A percentile compares a stretch with the other conserved stretches of the same genome.
phyloP scores from a whole-genome alignment of 106 monocot genomes.

The Dioscorea alata region DNA sequence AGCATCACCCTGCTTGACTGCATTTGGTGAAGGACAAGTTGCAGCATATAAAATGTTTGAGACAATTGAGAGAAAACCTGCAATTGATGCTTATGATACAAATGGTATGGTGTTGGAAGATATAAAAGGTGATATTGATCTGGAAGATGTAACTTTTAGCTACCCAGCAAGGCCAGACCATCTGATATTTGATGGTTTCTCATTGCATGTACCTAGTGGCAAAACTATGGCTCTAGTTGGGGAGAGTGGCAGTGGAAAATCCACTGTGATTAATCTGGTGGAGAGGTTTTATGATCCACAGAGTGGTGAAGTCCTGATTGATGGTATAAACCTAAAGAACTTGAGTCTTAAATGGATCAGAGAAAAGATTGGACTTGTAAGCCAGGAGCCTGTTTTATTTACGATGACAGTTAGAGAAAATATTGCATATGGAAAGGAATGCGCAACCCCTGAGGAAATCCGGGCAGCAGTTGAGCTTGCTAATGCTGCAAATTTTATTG shows the following conservation, averaged over 20 bases:
- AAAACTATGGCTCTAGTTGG: slow-evolving; percentile 72
- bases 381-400: slow-evolving; percentile 76
- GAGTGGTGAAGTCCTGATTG: slow-evolving; percentile 26
- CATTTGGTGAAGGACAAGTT: slow-evolving; percentile 7
- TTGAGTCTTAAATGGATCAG: slow-evolving; percentile 52
- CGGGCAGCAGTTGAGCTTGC: slow-evolving; percentile 49
- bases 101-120: slow-evolving; percentile 39
- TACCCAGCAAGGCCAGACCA: slow-evolving; percentile 71
- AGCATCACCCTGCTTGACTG: slow-evolving; percentile 39
- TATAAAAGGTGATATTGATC: slow-evolving; percentile 61
- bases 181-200: slow-evolving; percentile 59
- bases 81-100: slow-evolving; percentile 42
- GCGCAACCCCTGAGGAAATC: slow-evolving; percentile 51
- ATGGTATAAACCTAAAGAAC: slow-evolving; percentile 60
- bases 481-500: slow-evolving; percentile 80
- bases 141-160: slow-evolving; percentile 64
- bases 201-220: slow-evolving; percentile 53
- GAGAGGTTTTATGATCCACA: too few species aligned
- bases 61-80: slow-evolving; percentile 61
- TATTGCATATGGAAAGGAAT: slow-evolving; percentile 62
- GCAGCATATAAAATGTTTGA: slow-evolving; percentile 76
- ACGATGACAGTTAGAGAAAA: slow-evolving; percentile 62
- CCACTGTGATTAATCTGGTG: slow-evolving; percentile 21
- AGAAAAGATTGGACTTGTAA: slow-evolving; percentile 72
- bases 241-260: slow-evolving; percentile 84